A percentile compares a stretch with the other conserved stretches of the same genome.
phyloP scores from a whole-genome alignment of 352 stramenopile species.

The Pythium oligandrum region DNA sequence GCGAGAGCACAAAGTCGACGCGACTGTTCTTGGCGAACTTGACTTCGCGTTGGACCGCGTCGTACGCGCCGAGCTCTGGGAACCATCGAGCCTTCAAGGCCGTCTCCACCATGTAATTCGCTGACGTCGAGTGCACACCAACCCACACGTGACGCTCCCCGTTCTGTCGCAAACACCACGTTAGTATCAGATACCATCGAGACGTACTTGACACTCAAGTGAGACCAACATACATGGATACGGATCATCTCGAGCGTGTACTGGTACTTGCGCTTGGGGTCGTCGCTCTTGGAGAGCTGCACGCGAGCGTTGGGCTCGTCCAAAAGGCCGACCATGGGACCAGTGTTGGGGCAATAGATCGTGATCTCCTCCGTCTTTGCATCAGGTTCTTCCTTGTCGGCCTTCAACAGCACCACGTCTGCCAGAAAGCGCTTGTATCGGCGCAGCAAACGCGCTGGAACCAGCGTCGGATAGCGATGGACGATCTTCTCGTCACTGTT shows the following conservation, averaged over 20 bases:
- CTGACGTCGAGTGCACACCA: conserved; percentile 68
- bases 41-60: conserved; percentile 61
- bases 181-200: not conserved
- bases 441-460: conserved; percentile 47
- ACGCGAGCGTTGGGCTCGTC: conserved; percentile 58
- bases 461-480: conserved; percentile 45
- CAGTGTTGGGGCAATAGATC: conserved; percentile 83
- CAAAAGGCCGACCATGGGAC: conserved; percentile 76
- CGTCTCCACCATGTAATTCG: conserved; percentile 77
- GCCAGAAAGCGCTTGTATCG: conserved; percentile 85
- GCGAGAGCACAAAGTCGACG: conserved; percentile 78
- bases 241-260: conserved; percentile 85
- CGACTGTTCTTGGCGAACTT: conserved; percentile 79
- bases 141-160: conserved; percentile 64
- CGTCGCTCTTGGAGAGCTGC: conserved; percentile 70
- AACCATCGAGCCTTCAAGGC: conserved; percentile 62
- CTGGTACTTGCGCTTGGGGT: conserved; percentile 77
- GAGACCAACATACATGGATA: conserved; percentile 48
- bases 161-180: conserved; percentile 35
- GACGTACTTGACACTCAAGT: not conserved
- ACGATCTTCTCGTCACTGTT: conserved; percentile 25
- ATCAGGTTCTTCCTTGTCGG: conserved; percentile 9
- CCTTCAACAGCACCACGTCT: conserved; percentile 53
- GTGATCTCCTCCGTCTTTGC: conserved; percentile 21
- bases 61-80: conserved; percentile 48